phyloP scores from a whole-genome alignment of 768 basidiomycete species.

The Albatrellus ellisii region DNA sequence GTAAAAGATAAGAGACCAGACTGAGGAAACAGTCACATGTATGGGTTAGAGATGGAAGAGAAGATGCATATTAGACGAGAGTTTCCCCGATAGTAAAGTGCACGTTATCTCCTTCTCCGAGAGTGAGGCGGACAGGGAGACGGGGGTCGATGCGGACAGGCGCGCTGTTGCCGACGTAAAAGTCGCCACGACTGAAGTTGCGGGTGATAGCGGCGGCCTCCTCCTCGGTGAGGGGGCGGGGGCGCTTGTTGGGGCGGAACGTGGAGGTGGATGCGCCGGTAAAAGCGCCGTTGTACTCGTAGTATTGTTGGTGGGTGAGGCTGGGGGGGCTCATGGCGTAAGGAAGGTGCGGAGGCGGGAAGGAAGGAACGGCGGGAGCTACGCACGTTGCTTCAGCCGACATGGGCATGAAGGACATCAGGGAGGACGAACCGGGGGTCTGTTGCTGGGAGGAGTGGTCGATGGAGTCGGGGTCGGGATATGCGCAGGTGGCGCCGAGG shows the following conservation, averaged over 20 bases:
- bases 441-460: conserved; percentile 12
- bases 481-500: conserved; percentile 53
- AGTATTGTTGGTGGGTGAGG: conserved; percentile 46
- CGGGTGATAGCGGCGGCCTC: conserved; percentile 75
- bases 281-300: conserved; percentile 45
- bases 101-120: conserved; percentile 75
- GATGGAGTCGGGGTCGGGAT: conserved; percentile 58
- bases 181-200: conserved; percentile 71
- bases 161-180: conserved; percentile 69
- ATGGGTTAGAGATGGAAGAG: no score
- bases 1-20: no score
- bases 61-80: conserved; percentile 22
- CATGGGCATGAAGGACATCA: conserved; percentile 13
- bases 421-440: conserved; percentile 12
- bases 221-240: conserved; percentile 70
- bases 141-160: conserved; percentile 77
- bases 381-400: conserved; percentile 18
- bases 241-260: conserved; percentile 71
- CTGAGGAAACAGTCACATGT: no score
- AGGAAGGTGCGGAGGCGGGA: conserved; percentile 26
- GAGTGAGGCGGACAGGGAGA: conserved; percentile 62
- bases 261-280: conserved; percentile 61
- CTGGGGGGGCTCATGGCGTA: conserved; percentile 24
- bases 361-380: conserved; percentile 21
- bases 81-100: conserved; percentile 48